Evolutionary conservation across 352 stramenopile genomes (phyloP), one percentile per base, ranked within the genome.

Genomic region (Phytophthora citricola): DNA sequence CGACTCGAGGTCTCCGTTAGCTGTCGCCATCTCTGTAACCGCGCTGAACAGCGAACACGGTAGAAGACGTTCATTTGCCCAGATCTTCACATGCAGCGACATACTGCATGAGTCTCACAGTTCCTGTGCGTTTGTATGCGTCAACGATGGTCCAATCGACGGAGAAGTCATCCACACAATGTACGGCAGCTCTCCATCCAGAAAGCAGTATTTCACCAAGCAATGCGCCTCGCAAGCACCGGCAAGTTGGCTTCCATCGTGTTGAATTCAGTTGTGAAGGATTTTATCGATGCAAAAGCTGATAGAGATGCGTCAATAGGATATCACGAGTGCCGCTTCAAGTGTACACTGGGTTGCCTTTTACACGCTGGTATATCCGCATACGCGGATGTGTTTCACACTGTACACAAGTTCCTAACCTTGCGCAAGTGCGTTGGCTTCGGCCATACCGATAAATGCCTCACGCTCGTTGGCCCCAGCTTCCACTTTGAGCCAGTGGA

Each of bases 401-500:
- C 53, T 69, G 17, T 58, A 63, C 53, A 64, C 53, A 53, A 64
- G 45, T 22, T 34, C 27, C 20, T 69, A 69, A 32, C 29, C 54
- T 58, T 64, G 54, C 34, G 54, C 62, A 46, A 65, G 39, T 50
- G 58, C 38, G 15, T 64, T 58, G 36, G 41, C 38, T 22, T 69
- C 62, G 53, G 45, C 54, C 53, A n/a, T n/a, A n/a, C n/a, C n/a
- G n/a, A 64, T 55, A 31, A 69, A 69, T 12, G 62, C 62, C 17
- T 69, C 62, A 12, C 62, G 62, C 34, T 69, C 62, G 31, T 40
- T 44, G 4, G 36, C 46, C 24, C 54, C 62, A 22, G 62, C 62
- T 34, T 69, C 62, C 39, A 55, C 31, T 12, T 75, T 75, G 27
- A 75, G 62, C 67, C 67, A 75, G 24, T 75, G 58, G 22, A 69